Conservation (phyloP, 306 rosid genomes). For the Gastrolobium bilobum region DNA sequence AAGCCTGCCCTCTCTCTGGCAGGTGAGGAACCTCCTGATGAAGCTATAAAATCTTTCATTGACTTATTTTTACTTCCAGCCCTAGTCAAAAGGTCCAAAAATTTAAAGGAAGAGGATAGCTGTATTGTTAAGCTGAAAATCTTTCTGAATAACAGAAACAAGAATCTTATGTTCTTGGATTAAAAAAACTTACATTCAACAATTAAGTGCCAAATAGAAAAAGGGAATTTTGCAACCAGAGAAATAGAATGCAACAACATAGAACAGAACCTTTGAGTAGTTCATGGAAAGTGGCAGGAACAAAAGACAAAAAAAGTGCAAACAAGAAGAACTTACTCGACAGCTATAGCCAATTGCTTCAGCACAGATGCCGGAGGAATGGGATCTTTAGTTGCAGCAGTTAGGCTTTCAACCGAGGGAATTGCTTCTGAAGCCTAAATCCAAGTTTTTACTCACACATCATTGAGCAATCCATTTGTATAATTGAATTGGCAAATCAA, state of each 20-base stretch:
- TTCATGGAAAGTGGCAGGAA: slow-evolving; percentile 37
- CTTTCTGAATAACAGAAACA: slow-evolving; percentile 42
- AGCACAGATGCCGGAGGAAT: slow-evolving; percentile 79
- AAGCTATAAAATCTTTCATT: slow-evolving; percentile 74
- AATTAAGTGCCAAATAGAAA: slow-evolving; percentile 32
- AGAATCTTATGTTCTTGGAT: not conserved
- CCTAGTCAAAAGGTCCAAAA: slow-evolving; percentile 63
- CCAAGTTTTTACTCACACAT: slow-evolving; percentile 37
- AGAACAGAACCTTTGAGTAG: slow-evolving; percentile 23
- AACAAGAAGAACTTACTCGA: slow-evolving; percentile 77
- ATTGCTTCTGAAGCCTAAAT: slow-evolving; percentile 72
- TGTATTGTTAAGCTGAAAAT: slow-evolving; percentile 32
- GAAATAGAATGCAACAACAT: slow-evolving; percentile 23
- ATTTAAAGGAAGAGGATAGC: slow-evolving; percentile 39
- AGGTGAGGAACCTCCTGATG: slow-evolving; percentile 77
- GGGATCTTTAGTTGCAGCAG: slow-evolving; percentile 64
- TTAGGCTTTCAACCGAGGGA: slow-evolving; percentile 82
- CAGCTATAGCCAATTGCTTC: slow-evolving; percentile 87
- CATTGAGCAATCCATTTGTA: slow-evolving; percentile 38
- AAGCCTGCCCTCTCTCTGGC: slow-evolving; percentile 79
- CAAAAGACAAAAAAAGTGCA: slow-evolving; percentile 40
- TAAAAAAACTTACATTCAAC: slow-evolving; percentile 12
- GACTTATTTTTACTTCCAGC: slow-evolving; percentile 84
- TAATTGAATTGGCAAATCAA: slow-evolving; percentile 38
- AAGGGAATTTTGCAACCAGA: slow-evolving; percentile 2